Evolutionary conservation across 129 eudicot genomes (phyloP), one percentile per base, ranked within the genome.

Genomic region (Lactuca sativa): DNA sequence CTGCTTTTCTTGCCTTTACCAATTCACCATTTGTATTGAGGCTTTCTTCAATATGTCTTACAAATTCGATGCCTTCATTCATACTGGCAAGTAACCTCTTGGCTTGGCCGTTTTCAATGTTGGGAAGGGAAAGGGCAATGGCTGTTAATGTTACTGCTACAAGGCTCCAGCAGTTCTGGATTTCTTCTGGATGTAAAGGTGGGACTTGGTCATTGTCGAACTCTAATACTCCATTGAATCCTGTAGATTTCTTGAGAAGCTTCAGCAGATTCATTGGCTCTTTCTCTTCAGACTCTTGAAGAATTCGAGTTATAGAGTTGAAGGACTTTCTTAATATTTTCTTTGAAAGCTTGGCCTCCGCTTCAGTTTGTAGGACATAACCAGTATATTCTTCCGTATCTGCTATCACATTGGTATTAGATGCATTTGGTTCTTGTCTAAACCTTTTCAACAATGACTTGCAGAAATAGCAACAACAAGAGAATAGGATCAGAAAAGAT

Each of bases 111-210:
- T 36, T 38, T 16, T 5, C 33, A 18, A 36, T 56, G 18, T 62
- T 55, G 6, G 89, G 80, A 57, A 84, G 85, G 36, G 89, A 78
- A 31, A 80, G 4, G 0, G 78, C 81, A 36, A 84, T 74, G 70
- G 73, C 75, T 12, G 89, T 79, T 40, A 84, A 59, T 14, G 82
- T 84, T 8, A 77, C 78, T 9, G 64, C 59, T 13, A 83, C 74
- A 8, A 25, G 30, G 30, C 30, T 25, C 30, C 30, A 25, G 30
- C 30, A 25, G 30, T 25, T 25, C 30, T 25, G 30, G 30, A 25
- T 25, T 25, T 25, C 30, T 25, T 25, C 30, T 25, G 30, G 30
- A 25, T 25, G 30, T 25, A 25, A 25, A 25, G 30, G 30, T 25
- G 30, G 30, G 30, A 25, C 30, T 25, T 25, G 30, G 2, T 56